Evolutionary conservation across 371 early-diverging fungal genomes (phyloP).

Genomic region (Mortierella sp.): DNA sequence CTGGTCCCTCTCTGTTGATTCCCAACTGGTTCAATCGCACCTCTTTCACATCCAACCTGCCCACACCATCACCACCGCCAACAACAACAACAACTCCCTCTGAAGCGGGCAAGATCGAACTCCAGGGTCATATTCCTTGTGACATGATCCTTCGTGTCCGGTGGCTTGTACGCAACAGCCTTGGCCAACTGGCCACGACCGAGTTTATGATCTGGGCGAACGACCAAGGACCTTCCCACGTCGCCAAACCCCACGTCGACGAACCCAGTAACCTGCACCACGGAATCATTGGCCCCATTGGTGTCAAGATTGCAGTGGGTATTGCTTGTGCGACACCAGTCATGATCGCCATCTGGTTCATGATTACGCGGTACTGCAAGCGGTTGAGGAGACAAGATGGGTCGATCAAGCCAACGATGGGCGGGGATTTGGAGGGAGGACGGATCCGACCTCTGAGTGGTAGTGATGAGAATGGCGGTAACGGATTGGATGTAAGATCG

Average conservation of each 20-base stretch:
- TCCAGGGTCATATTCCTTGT: conserved; percentile 24
- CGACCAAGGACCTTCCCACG: not conserved
- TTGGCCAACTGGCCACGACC: conserved; percentile 13
- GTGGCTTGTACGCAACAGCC: conserved; percentile 10
- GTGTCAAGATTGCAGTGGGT: conserved; percentile 18
- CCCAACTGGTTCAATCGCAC: conserved; percentile 7
- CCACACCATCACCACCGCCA: not conserved
- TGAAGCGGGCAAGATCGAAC: not conserved
- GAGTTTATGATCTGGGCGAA: conserved; percentile 26
- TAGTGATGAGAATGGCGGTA: not conserved
- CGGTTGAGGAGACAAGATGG: not conserved
- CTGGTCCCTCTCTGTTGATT: not conserved
- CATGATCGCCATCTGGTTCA: conserved; percentile 20
- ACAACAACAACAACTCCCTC: not conserved
- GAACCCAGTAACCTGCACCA: not conserved
- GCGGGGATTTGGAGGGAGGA: conserved; percentile 12
- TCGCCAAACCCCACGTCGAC: not conserved
- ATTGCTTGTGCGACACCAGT: conserved; percentile 20
- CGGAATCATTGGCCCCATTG: not conserved
- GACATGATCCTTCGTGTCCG: conserved; percentile 17
- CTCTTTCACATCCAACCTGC: not conserved
- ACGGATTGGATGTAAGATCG: not conserved
- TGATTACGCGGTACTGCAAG: conserved; percentile 10
- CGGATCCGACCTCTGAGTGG: not conserved
- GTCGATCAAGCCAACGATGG: not conserved